Base-by-base conservation (phyloP, 2,329 filamentous ascomycete species). In the Fusarium austroafricanum region DNA sequence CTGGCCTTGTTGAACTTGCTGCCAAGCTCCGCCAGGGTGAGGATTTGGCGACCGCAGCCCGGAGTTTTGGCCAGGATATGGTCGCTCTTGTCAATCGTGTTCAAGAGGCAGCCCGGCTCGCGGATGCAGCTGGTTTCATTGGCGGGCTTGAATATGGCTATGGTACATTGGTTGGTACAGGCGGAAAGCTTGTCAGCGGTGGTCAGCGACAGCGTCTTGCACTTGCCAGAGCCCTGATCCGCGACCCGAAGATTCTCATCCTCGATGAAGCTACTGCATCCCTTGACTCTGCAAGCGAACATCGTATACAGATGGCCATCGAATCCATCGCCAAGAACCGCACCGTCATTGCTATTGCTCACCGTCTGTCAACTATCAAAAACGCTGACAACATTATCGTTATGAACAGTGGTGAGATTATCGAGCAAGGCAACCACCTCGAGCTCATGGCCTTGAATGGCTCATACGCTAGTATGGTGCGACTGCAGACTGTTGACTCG, bases 311-410 rank as follows among this genome's bases (percentile, higher is more conserved):
- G 69, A 74, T 73, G 31, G 82, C 81, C 6, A 78, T 87, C 17
- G 80, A 83, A 68, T 69, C 76, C 53, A 77, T 85, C 65, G 73
- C 81, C 3, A 79, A 82, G 54, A 83, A 84, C 52, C 82, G 89
- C 23, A 92, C 90, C 1, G 88, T 90, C 0, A 87, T 92, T 55
- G 83, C 88, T 17, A 89, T 92, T 65, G 89, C 90, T 1, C 88
- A 90, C 74, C 80, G 87, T 3, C 77, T 90, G 3, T 87, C 85
- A 0, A 89, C 87, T 1, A 87, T 89, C 64, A 85, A 84, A 71
- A 83, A 87, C 53, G 89, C 90, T 0, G 87, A 92, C 70, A 86
- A 87, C 62, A 92, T 92, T 58, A 81, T 92, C 20, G 89, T 92
- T 18, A 82, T 92, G 74, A 82, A 86, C 15, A 80, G 84, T 54